phyloP scores from a whole-genome alignment of 805 yeast species.

The Metschnikowia reukaufii region DNA sequence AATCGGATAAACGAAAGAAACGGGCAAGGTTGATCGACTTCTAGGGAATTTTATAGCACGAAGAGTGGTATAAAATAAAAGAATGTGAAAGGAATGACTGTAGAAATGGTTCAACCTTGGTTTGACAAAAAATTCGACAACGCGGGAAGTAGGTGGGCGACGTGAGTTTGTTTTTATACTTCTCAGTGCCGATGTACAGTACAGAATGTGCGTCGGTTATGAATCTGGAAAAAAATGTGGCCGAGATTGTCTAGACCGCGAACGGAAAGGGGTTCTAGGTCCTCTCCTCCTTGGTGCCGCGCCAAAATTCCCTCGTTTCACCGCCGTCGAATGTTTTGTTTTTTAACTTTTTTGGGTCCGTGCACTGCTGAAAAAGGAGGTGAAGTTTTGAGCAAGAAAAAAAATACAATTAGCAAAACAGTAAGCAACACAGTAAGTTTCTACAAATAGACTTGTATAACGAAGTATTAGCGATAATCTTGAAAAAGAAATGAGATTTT shows the following conservation, averaged over 20 bases:
- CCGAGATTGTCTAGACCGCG: constrained; percentile 12
- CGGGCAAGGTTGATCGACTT: constrained; percentile 20
- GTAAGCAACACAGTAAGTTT: too few species aligned
- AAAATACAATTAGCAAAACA: too few species aligned
- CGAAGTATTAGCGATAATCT: too few species aligned
- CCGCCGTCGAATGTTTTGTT: background rate
- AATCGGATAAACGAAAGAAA: constrained; percentile 13
- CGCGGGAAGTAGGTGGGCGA: background rate
- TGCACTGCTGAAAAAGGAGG: background rate
- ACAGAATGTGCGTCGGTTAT: constrained; percentile 6
- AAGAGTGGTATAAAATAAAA: constrained; percentile 5
- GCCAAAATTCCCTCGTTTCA: background rate
- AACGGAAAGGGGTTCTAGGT: constrained; percentile 2
- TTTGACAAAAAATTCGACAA: constrained; percentile 10
- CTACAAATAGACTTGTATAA: too few species aligned
- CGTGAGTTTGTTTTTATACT: constrained; percentile 5
- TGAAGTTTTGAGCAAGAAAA: background rate
- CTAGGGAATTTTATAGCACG: constrained; percentile 21
- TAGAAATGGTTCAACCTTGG: constrained; percentile 28
- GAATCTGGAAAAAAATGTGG: constrained; percentile 1
- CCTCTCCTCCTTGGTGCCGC: background rate
- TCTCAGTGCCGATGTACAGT: background rate
- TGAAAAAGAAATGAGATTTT: too few species aligned
- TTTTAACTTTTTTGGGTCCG: background rate
- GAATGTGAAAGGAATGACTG: constrained; percentile 37